Conservation (phyloP, 2,329 filamentous ascomycete species). For the Hymenoscyphus fructigenus region DNA sequence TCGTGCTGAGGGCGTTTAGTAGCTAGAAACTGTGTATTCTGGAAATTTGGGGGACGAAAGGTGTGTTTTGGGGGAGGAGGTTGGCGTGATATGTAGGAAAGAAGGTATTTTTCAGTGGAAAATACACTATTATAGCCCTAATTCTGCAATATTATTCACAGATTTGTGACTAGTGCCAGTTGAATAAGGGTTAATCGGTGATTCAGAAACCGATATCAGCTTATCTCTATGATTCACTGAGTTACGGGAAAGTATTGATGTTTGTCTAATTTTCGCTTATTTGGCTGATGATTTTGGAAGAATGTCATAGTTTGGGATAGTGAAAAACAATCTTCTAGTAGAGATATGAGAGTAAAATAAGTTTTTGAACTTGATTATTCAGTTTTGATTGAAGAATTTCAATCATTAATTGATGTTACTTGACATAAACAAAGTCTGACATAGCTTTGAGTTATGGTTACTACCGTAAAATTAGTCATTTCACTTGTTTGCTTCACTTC, state of each 20-base stretch:
- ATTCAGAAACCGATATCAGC: not conserved
- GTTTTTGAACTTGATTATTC: not conserved
- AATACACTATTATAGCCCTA: too few relatives aligned
- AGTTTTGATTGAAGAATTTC: not conserved
- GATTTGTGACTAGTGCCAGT: not conserved
- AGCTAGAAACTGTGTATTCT: too few relatives aligned
- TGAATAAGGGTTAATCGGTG: not conserved
- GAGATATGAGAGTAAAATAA: not conserved
- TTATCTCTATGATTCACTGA: not conserved
- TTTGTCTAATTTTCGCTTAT: not conserved
- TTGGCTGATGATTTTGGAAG: not conserved
- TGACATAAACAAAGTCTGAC: not conserved
- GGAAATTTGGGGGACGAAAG: too few relatives aligned
- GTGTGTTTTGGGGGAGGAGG: too few relatives aligned
- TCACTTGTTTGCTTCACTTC: too few relatives aligned
- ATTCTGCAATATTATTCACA: too few relatives aligned
- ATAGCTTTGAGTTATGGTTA: too few relatives aligned
- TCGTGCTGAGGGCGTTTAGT: too few relatives aligned
- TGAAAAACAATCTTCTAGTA: not conserved
- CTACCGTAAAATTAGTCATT: too few relatives aligned
- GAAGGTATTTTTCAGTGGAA: too few relatives aligned
- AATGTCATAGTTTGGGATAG: not conserved
- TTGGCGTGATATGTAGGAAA: too few relatives aligned
- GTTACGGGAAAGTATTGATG: not conserved
- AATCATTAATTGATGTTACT: not conserved